Conservation (phyloP, 768 basidiomycete species). For the Pleurotus tuoliensis region DNA sequence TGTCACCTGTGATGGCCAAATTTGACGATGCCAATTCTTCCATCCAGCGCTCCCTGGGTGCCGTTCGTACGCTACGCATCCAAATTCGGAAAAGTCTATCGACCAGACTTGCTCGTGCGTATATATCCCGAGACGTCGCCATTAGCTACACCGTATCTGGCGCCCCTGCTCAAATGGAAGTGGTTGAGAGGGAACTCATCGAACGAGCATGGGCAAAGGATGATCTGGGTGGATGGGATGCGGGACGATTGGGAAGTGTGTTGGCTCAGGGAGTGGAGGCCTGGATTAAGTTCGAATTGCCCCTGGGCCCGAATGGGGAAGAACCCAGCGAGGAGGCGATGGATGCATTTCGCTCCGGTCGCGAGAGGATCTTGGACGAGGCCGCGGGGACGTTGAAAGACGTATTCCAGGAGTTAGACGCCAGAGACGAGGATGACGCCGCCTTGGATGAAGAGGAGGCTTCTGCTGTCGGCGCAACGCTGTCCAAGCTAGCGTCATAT, state of each 20-base stretch:
- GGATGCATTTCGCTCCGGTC: conserved; percentile 19
- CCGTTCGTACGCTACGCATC: conserved; percentile 57
- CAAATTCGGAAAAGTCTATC: conserved; percentile 60
- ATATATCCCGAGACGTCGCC: conserved; percentile 52
- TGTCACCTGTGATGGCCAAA: conserved; percentile 42
- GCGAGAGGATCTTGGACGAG: conserved; percentile 64
- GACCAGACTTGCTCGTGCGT: conserved; percentile 62
- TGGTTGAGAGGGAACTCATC: conserved; percentile 56
- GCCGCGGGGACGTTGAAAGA: conserved; percentile 68
- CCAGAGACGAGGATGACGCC: conserved; percentile 49
- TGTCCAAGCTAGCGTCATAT: conserved; percentile 57
- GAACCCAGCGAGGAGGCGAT: conserved; percentile 19
- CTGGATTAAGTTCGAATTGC: conserved; percentile 48
- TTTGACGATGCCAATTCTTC: conserved; percentile 22
- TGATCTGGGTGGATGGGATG: conserved; percentile 64
- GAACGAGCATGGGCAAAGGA: conserved; percentile 73
- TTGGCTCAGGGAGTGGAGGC: conserved; percentile 51
- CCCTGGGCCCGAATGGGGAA: not conserved
- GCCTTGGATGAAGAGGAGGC: conserved; percentile 67
- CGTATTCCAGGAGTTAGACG: conserved; percentile 68
- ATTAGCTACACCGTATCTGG: conserved; percentile 56
- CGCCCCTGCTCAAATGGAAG: conserved; percentile 52
- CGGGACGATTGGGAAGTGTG: conserved; percentile 50
- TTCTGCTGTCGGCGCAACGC: conserved; percentile 55
- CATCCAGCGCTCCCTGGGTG: conserved; percentile 50